phyloP scores from a whole-genome alignment of 306 rosid genomes.

The Prunus campanulata region DNA sequence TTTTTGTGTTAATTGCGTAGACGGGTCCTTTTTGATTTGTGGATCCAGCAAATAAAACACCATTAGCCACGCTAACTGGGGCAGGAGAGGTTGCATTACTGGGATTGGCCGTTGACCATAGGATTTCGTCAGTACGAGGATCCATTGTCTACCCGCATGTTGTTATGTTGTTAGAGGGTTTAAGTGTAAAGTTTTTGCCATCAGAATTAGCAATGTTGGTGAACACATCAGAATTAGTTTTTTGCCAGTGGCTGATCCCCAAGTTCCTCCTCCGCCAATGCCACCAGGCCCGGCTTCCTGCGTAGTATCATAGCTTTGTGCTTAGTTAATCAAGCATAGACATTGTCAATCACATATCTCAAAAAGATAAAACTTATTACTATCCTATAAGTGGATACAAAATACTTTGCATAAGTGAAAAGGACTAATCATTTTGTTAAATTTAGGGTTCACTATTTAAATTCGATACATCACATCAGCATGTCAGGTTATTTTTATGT shows the following conservation, averaged over 20 bases:
- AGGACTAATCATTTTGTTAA: no score
- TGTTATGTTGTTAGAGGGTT: conserved; percentile 29
- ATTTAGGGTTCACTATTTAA: no score
- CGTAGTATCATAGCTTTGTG: no score
- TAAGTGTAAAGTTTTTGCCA: conserved; percentile 27
- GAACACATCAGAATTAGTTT: conserved; percentile 21
- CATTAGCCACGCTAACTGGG: conserved; percentile 22
- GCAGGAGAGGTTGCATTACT: conserved; percentile 13
- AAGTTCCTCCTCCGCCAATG: conserved; percentile 31
- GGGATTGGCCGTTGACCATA: conserved; percentile 44
- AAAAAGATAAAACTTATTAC: no score
- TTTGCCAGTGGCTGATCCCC: conserved; percentile 57
- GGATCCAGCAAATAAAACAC: conserved; percentile 35
- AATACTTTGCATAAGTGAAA: no score
- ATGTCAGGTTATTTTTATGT: no score
- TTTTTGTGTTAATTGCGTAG: conserved; percentile 26
- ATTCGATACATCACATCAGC: no score
- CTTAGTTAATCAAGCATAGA: no score
- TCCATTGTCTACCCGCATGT: conserved; percentile 23
- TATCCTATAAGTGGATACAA: no score
- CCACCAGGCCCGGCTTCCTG: conserved; percentile 54
- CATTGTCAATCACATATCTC: no score
- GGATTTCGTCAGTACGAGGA: conserved; percentile 24
- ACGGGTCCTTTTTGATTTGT: conserved; percentile 23
- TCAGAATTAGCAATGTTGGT: conserved; percentile 39